These are phyloP conservation scores for Leishmania arabica DNA, from an alignment of 208 protist species.

Conservation along the genomic window DNA sequence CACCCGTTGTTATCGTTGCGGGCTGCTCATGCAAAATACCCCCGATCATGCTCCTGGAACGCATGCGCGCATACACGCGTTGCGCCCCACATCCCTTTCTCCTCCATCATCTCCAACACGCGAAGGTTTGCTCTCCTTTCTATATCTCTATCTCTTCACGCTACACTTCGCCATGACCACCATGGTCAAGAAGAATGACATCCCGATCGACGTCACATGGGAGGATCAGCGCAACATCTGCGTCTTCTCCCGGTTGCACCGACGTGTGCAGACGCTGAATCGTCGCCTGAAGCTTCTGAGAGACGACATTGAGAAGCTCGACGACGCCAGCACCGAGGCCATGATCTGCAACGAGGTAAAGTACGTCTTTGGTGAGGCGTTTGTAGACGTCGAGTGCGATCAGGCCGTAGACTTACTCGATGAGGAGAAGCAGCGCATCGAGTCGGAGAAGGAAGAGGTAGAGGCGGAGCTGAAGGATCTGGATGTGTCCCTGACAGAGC, in stretches of 20 bases:
- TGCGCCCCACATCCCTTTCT: neutral
- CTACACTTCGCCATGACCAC: conserved; percentile 1
- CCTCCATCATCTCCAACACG: neutral
- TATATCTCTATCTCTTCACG: neutral
- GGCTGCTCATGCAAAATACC: neutral
- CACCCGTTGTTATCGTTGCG: too few species aligned
- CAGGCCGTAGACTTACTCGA: conserved; percentile 63
- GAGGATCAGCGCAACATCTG: conserved; percentile 91
- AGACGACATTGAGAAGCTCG: conserved; percentile 78
- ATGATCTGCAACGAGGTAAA: conserved; percentile 77
- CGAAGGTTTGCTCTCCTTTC: neutral
- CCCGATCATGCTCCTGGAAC: too few species aligned
- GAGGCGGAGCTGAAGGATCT: conserved; percentile 60
- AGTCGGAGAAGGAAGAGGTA: conserved; percentile 50
- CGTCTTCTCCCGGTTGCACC: conserved; percentile 80
- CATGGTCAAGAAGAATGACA: conserved; percentile 41
- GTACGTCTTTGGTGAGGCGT: conserved; percentile 89
- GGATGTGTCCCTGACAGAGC: conserved; percentile 50
- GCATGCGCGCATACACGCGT: neutral
- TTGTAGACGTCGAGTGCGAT: conserved; percentile 76
- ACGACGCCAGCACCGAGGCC: conserved; percentile 50
- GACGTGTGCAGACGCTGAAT: conserved; percentile 63
- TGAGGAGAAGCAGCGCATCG: conserved; percentile 50
- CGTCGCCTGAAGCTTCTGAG: conserved; percentile 40
- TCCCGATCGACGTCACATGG: conserved; percentile 81